Evolutionary conservation across 257 asterid species (phyloP).

Genomic region (Schizonepeta tenuifolia): DNA sequence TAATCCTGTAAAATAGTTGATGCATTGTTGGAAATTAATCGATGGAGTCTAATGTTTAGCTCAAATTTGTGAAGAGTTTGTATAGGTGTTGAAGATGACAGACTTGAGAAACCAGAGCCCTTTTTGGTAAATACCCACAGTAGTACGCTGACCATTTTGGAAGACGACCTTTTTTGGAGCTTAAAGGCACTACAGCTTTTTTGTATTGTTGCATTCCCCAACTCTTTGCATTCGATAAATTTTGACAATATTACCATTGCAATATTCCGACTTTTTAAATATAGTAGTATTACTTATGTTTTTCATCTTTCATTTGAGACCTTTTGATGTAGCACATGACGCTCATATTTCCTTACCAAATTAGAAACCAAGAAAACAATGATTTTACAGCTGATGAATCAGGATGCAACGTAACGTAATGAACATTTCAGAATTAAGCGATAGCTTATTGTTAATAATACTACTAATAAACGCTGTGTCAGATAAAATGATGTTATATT

Average conservation of each 20-base stretch:
- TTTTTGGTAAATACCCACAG: slow-evolving; percentile 15
- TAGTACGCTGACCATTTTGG: slow-evolving; percentile 25
- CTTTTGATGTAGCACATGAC: no score
- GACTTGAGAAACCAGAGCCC: slow-evolving; percentile 28
- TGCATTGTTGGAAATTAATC: neutral
- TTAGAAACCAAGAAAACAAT: no score
- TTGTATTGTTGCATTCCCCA: slow-evolving; percentile 21
- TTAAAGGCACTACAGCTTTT: slow-evolving; percentile 28
- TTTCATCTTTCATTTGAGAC: no score
- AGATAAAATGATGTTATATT: neutral
- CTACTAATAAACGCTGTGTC: no score
- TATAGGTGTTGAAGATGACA: slow-evolving; percentile 31
- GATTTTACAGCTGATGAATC: no score
- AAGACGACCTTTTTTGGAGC: slow-evolving; percentile 10
- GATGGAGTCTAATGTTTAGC: no score
- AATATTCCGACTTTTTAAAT: no score
- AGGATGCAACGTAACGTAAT: no score
- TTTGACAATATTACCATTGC: neutral
- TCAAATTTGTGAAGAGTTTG: neutral
- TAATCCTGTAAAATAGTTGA: neutral
- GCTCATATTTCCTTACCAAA: neutral
- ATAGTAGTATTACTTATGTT: no score
- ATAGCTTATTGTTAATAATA: no score
- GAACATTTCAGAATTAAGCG: no score
- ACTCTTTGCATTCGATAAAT: slow-evolving; percentile 15